Evolutionary conservation across 2,329 filamentous ascomycete species (phyloP), one percentile per base, ranked within the genome.

Genomic region (Mollisiaceae sp.): DNA sequence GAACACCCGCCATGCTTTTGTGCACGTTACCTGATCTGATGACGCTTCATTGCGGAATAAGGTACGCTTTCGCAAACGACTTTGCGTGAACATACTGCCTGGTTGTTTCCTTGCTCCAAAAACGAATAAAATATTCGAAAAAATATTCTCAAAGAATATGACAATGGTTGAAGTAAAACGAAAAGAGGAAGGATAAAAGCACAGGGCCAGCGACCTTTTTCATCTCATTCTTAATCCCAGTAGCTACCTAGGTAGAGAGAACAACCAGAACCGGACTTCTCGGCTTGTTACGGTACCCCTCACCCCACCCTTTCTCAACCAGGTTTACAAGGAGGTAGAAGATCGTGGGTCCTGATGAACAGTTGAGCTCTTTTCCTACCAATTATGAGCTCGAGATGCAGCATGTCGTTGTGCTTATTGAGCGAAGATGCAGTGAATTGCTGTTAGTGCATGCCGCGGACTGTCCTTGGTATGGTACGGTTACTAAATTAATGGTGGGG

Each of bases 1-100:
- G 68, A 71, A 69, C 70, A 72, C 69, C 70, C 70, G 69, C 67
- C 63, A 67, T 68, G 69, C 70, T 68, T 69, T 63, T 58, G n/a
- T 69, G 60, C 55, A 72, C 68, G 63, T 70, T 70, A 72, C 70
- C 68, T 72, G 66, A 66, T 54, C 24, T 54, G 22, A 20, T 54
- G 64, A 67, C 60, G 39, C 64, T 70, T 65, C 70, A 67, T 67
- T 63, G 66, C 66, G 66, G 38, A 63, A 65, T 61, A 67, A 50
- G 39, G 20, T 41, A 62, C 32, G 18, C n/a, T n/a, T 32, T 32
- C 27, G 27, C 55, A 57, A 65, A 62, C n/a, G 50, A 62, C 22
- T 57, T 62, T 50, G 60, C 52, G 47, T 45, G 41, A 64, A 68
- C 64, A 66, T 68, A 68, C 66, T 68, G 66, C 56, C 43, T 59